A percentile compares a stretch with the other conserved stretches of the same genome.
Evolutionary conservation across 2,329 filamentous ascomycete species (phyloP).

Genomic region (Cercospora sp.): DNA sequence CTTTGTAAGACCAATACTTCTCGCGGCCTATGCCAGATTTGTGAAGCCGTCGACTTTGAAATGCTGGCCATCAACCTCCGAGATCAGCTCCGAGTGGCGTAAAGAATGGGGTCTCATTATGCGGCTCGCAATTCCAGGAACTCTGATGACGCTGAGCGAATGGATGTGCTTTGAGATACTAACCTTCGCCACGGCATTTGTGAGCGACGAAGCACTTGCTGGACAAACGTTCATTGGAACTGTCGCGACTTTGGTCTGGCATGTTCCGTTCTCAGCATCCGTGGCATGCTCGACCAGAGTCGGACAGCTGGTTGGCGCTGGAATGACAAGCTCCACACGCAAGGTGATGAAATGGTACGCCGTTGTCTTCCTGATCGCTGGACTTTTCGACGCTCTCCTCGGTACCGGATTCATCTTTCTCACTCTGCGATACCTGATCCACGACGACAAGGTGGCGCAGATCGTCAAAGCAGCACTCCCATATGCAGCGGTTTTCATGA

Average conservation of each 20-base stretch:
- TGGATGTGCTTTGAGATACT: slow-evolving; percentile 36
- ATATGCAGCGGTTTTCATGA: slow-evolving; percentile 42
- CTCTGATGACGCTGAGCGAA: slow-evolving; percentile 32
- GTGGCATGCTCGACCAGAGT: slow-evolving; percentile 44
- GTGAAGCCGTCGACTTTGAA: slow-evolving; percentile 43
- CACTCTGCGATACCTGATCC: slow-evolving; percentile 40
- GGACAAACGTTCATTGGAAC: slow-evolving; percentile 28
- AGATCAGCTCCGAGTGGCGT: slow-evolving; percentile 32
- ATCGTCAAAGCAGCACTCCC: slow-evolving; percentile 41
- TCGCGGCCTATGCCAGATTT: slow-evolving; percentile 51
- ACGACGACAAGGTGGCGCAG: slow-evolving; percentile 40
- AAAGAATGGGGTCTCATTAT: slow-evolving; percentile 42
- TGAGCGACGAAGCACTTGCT: slow-evolving; percentile 31
- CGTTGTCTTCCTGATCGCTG: slow-evolving; percentile 41
- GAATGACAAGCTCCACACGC: slow-evolving; percentile 38
- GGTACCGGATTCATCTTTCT: slow-evolving; percentile 37
- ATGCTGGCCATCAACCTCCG: slow-evolving; percentile 47
- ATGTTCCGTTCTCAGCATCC: slow-evolving; percentile 45
- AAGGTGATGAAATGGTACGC: slow-evolving; percentile 37
- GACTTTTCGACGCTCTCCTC: slow-evolving; percentile 40
- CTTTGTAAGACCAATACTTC: slow-evolving; percentile 50
- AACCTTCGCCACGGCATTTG: slow-evolving; percentile 39
- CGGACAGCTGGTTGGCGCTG: slow-evolving; percentile 44
- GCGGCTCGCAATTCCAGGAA: slow-evolving; percentile 29
- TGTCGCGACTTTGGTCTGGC: slow-evolving; percentile 41